Percentiles rank a stretch among this genome's conserved stretches.
Conservation (phyloP, 495 filamentous ascomycete genomes). For the Pseudoneurospora amorphoporcata region DNA sequence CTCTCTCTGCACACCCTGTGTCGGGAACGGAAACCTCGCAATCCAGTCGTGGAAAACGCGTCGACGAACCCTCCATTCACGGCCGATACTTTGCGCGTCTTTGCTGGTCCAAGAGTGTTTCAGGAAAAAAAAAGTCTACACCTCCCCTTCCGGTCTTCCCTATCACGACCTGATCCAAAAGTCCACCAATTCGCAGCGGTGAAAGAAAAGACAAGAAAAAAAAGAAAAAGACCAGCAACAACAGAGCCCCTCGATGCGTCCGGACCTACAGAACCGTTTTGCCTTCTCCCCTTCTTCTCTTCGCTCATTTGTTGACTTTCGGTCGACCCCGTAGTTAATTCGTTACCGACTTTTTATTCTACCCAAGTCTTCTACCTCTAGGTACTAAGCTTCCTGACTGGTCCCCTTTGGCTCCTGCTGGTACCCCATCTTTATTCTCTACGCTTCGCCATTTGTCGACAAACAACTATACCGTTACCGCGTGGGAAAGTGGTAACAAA, state of each 20-base stretch:
- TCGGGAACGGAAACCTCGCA: not conserved
- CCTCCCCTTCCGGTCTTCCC: conserved; percentile 1
- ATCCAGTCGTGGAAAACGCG: not conserved
- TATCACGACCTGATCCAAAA: conserved; percentile 2
- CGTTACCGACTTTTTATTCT: conserved; percentile 18
- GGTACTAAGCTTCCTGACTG: not conserved
- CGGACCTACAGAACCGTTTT: conserved; percentile 7
- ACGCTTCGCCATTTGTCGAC: not conserved
- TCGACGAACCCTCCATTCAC: not conserved
- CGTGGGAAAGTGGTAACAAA: not conserved
- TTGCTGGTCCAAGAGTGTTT: not conserved
- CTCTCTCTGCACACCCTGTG: not conserved
- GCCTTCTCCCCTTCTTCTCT: conserved; percentile 20
- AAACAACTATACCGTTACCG: not conserved
- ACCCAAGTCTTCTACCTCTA: not conserved
- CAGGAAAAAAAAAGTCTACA: not conserved
- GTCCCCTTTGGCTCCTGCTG: not conserved
- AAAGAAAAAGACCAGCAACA: not conserved
- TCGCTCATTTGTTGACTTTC: conserved; percentile 16
- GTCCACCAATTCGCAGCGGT: not conserved
- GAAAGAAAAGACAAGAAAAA: not conserved
- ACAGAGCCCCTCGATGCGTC: conserved; percentile 21
- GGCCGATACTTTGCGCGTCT: not conserved
- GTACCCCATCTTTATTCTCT: not conserved
- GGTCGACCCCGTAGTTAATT: conserved; percentile 9